These are phyloP conservation scores for Globisporangium megalacanthum DNA, from an alignment of 352 stramenopile genomes.

Conservation along the genomic window DNA sequence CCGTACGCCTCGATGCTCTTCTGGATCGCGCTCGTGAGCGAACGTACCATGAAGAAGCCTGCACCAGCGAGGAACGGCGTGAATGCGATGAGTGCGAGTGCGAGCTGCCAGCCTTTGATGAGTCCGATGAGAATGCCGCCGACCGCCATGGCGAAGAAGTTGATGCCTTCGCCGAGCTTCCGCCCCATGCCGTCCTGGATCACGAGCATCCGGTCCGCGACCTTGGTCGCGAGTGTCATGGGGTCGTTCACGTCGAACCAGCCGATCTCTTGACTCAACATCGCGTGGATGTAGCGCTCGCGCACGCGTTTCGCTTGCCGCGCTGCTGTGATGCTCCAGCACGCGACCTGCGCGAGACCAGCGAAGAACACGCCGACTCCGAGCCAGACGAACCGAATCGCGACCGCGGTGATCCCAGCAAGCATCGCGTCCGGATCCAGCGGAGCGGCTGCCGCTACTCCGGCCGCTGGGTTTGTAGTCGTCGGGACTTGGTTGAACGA, in stretches of 20 bases:
- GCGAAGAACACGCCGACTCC: conserved; percentile 20
- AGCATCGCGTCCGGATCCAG: conserved; percentile 5
- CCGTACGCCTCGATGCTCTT: conserved; percentile 48
- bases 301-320: conserved; percentile 46
- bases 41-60: conserved; percentile 45
- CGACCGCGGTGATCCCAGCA: conserved; percentile 17
- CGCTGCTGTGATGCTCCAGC: conserved; percentile 52
- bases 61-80: conserved; percentile 59
- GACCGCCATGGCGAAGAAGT: conserved; percentile 61
- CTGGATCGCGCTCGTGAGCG: conserved; percentile 41
- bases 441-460: conserved; percentile 14
- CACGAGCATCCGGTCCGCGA: conserved; percentile 27
- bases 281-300: conserved; percentile 24
- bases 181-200: conserved; percentile 66
- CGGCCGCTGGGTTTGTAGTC: no score
- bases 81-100: conserved; percentile 62
- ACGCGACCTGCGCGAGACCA: conserved; percentile 38
- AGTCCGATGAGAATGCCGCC: conserved; percentile 60
- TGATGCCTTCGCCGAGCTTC: conserved; percentile 49
- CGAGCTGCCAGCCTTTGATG: conserved; percentile 61
- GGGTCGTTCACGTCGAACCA: conserved; percentile 46
- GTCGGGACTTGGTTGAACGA: conserved; percentile 38
- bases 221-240: conserved; percentile 20
- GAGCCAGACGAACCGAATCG: conserved; percentile 17
- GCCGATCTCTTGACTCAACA: conserved; percentile 29